A percentile compares a stretch with the other conserved stretches of the same genome.
Conservation (phyloP, 2,329 filamentous ascomycete species). For the Pyricularia pennisetigena region DNA sequence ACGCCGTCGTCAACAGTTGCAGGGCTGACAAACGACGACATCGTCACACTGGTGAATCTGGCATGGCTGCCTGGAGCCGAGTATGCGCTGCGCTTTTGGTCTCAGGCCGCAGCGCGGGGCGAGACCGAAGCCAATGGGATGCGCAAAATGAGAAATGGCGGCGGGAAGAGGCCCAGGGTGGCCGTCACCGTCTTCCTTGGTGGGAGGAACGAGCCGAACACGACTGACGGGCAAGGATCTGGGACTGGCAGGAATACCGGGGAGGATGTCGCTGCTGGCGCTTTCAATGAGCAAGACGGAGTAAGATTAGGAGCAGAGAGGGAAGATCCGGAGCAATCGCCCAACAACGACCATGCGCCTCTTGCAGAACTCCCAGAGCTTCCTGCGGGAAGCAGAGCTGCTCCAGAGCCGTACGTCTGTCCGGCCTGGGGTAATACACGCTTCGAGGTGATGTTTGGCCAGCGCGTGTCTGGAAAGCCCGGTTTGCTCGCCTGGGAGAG, state of each 20-base stretch:
- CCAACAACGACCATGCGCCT: not conserved
- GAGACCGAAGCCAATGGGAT: constrained; percentile 16
- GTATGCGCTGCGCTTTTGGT: constrained; percentile 46
- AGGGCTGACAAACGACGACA: constrained; percentile 36
- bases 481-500: constrained; percentile 39
- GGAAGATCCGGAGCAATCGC: not conserved
- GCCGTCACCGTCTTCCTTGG: constrained; percentile 38
- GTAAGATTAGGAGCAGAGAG: not conserved
- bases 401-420: constrained; percentile 27
- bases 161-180: constrained; percentile 24
- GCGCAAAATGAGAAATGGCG: constrained; percentile 3
- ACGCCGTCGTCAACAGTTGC: constrained; percentile 11
- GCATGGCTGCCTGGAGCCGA: constrained; percentile 61
- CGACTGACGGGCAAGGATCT: not conserved
- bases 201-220: constrained; percentile 12
- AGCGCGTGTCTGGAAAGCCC: constrained; percentile 26
- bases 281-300: not conserved
- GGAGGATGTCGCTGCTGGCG: not conserved
- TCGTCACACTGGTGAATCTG: constrained; percentile 51
- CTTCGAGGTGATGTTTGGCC: constrained; percentile 32
- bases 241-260: not conserved
- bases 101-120: constrained; percentile 28
- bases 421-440: constrained; percentile 36
- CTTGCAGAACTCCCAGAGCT: constrained; percentile 5
- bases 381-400: constrained; percentile 6